Conservation (phyloP, 2,329 filamentous ascomycete genomes). For the Diaporthe humulicola region DNA sequence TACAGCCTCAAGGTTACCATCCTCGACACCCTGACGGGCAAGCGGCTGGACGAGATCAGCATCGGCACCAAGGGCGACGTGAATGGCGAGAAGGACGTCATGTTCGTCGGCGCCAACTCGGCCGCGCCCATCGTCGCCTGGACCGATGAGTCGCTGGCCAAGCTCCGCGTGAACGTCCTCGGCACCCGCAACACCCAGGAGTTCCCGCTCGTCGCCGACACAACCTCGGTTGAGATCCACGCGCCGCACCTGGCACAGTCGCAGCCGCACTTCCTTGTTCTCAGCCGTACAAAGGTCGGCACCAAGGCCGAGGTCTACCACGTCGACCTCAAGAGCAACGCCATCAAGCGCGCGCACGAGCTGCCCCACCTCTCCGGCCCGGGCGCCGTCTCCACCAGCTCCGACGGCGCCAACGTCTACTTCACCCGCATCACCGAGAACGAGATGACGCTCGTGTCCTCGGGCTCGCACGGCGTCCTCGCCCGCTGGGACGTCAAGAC, state of each 20-base stretch:
- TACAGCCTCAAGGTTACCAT: slow-evolving; percentile 83
- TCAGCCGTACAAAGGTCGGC: slow-evolving; percentile 77
- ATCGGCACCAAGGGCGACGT: slow-evolving; percentile 83
- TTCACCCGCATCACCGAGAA: slow-evolving; percentile 86
- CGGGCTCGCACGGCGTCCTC: slow-evolving; percentile 80
- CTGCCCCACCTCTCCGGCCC: slow-evolving; percentile 78
- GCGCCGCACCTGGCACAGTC: slow-evolving; percentile 80
- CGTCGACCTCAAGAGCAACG: slow-evolving; percentile 77
- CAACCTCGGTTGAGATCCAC: slow-evolving; percentile 74
- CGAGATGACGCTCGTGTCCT: slow-evolving; percentile 81
- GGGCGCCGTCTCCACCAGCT: slow-evolving; percentile 85
- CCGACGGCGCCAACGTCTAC: slow-evolving; percentile 84
- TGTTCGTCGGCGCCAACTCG: slow-evolving; percentile 82
- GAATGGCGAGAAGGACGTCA: slow-evolving; percentile 71
- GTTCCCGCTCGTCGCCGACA: slow-evolving; percentile 62
- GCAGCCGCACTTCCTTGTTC: slow-evolving; percentile 86
- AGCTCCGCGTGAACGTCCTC: slow-evolving; percentile 79
- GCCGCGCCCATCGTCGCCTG: slow-evolving; percentile 82
- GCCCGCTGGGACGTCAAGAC: slow-evolving; percentile 77
- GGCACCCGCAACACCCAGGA: slow-evolving; percentile 70
- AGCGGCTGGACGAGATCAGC: slow-evolving; percentile 77
- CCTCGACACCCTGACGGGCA: slow-evolving; percentile 80
- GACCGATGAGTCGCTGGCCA: slow-evolving; percentile 73
- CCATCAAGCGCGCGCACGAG: slow-evolving; percentile 82
- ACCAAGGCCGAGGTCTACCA: slow-evolving; percentile 92